Evolutionary conservation across 2,329 filamentous ascomycete species (phyloP).

Genomic region (Pseudogymnoascus sp.): DNA sequence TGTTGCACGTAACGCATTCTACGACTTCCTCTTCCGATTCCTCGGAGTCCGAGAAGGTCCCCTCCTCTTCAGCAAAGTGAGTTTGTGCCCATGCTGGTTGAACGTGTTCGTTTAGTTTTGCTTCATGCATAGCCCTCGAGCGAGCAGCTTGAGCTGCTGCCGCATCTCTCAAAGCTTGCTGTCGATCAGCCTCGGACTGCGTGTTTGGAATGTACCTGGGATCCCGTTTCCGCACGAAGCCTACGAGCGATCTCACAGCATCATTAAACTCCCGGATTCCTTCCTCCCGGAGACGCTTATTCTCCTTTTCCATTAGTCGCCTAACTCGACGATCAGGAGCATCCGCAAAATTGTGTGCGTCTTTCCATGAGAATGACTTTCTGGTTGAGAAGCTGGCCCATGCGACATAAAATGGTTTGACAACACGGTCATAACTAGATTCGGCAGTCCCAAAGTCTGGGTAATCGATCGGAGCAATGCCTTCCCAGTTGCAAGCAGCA

Average conservation of each 20-base stretch:
- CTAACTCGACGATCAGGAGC: slow-evolving; percentile 78
- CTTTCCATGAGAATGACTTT: slow-evolving; percentile 85
- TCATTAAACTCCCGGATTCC: slow-evolving; percentile 86
- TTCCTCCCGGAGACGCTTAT: slow-evolving; percentile 73
- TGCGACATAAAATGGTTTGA: slow-evolving; percentile 68
- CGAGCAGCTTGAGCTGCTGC: slow-evolving; percentile 77
- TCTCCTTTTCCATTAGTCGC: slow-evolving; percentile 90
- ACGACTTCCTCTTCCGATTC: slow-evolving; percentile 44
- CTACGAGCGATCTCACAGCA: slow-evolving; percentile 73
- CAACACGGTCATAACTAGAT: slow-evolving; percentile 66
- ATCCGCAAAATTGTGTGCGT: slow-evolving; percentile 73
- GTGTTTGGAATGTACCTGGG: slow-evolving; percentile 71
- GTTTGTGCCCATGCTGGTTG: slow-evolving; percentile 69
- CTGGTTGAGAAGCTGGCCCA: slow-evolving; percentile 78
- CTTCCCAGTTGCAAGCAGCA: slow-evolving; percentile 61
- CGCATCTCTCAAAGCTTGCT: slow-evolving; percentile 66
- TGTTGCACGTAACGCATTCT: slow-evolving; percentile 70
- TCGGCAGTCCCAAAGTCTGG: slow-evolving; percentile 73
- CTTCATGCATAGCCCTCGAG: slow-evolving; percentile 70
- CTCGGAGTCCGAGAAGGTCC: slow-evolving; percentile 47
- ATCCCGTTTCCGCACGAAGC: slow-evolving; percentile 85
- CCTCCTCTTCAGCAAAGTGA: slow-evolving; percentile 43
- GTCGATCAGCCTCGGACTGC: slow-evolving; percentile 71
- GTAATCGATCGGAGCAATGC: slow-evolving; percentile 54
- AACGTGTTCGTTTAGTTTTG: slow-evolving; percentile 55